These are phyloP conservation scores for Metschnikowia kofuensis DNA, from an alignment of 805 yeast genomes.

Conservation along the genomic window DNA sequence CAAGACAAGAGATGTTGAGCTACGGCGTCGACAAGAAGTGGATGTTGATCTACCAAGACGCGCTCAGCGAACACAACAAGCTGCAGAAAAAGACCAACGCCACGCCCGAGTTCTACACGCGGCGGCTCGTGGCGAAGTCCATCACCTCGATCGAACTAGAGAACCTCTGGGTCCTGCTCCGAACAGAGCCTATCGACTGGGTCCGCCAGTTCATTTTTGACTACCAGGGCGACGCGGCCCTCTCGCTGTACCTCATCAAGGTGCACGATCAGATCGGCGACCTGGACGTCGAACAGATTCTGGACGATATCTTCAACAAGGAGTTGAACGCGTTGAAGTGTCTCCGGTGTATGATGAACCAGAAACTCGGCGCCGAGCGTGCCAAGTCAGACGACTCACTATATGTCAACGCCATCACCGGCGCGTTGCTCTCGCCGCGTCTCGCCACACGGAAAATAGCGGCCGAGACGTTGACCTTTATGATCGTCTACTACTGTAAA, in stretches of 20 bases:
- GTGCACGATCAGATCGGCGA: conserved; percentile 48
- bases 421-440: conserved; percentile 72
- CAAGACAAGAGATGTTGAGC: conserved; percentile 70
- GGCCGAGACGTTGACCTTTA: conserved; percentile 64
- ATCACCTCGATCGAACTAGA: conserved; percentile 70
- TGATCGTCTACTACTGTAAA: conserved; percentile 39
- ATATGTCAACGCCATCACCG: conserved; percentile 59
- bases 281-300: conserved; percentile 30
- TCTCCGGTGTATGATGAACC: conserved; percentile 68
- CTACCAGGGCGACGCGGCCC: conserved; percentile 76
- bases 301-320: conserved; percentile 56
- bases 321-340: conserved; percentile 79
- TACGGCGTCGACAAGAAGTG: conserved; percentile 81
- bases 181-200: conserved; percentile 87
- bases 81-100: conserved; percentile 29
- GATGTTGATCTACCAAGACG: conserved; percentile 87
- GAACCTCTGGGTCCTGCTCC: conserved; percentile 83
- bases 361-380: conserved; percentile 58
- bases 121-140: conserved; percentile 65
- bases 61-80: conserved; percentile 70
- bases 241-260: conserved; percentile 53
- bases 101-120: conserved; percentile 75
- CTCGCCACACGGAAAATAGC: conserved; percentile 74
- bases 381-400: conserved; percentile 43
- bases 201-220: conserved; percentile 67